Evolutionary conservation across 1,284 basidiomycete species (phyloP), one percentile per base, ranked within the genome.

Genomic region (Clitocybe nebularis): DNA sequence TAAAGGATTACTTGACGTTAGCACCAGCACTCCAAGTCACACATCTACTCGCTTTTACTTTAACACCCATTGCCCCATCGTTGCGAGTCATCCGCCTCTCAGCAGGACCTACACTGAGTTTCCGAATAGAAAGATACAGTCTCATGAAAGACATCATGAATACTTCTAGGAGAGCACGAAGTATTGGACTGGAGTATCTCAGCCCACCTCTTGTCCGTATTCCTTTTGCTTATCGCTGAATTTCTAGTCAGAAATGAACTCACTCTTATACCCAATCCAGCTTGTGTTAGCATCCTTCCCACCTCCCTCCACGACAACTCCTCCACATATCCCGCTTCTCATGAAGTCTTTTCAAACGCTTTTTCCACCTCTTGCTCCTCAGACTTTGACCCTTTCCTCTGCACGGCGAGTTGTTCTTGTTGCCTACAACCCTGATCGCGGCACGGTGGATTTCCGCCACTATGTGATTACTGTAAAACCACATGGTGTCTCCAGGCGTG

Each of bases 401-500:
- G 89, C 89, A 28, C 88, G 95, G 22, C 82, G 95, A 53, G 87
- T 99, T 44, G 91, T 99, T 23, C 82, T 99, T 44, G 72, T 99
- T 43, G 86, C 93, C 6, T 98, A 98, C 75, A 91, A 94, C 62
- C 68, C 88, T 13, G 82, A 87, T 13, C 85, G 81, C 14, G 85
- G 83, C 33, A 94, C 93, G 5, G 76, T 99, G 59, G 93, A 97
- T 58, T 83, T 94, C 64, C 81, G 95, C 30, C 95, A 99, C 69
- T 99, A 88, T 62, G 76, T 93, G 54, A 98, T 99, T 68, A 88
- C 90, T 6, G 90, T 99, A 43, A 92, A 93, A 57, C 89, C 94
- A 1, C 89, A 94, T 57, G 95, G 95, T 38, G 85, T 99, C 13
- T 95, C 93, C 11, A 84, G 84, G 58, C 84, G 92, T 43, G 87